Evolutionary conservation across 345 rosid species (phyloP).

Genomic region (Populus davidiana): DNA sequence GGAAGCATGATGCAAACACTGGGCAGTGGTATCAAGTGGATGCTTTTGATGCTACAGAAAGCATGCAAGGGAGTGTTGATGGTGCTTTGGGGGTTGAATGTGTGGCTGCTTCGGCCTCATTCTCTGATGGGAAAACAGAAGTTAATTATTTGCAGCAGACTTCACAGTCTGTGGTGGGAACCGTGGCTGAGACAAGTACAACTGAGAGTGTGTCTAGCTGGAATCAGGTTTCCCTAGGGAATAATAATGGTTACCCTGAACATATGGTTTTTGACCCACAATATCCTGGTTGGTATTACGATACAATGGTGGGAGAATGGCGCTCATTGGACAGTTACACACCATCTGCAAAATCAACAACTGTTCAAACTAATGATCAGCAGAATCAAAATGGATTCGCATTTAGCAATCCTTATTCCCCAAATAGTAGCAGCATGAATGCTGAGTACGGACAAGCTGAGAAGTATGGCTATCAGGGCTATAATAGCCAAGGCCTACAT

Average conservation of each 20-base stretch:
- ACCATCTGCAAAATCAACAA: slow-evolving; percentile 43
- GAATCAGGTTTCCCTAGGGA: slow-evolving; percentile 62
- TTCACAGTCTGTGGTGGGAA: slow-evolving; percentile 51
- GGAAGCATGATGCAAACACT: slow-evolving; percentile 68
- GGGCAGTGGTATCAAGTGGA: slow-evolving; percentile 85
- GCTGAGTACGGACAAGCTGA: slow-evolving; percentile 40
- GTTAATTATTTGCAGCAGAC: slow-evolving; percentile 59
- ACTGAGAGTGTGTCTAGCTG: slow-evolving; percentile 55
- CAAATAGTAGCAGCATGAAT: slow-evolving; percentile 34
- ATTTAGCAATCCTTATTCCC: slow-evolving; percentile 29
- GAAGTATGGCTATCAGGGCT: slow-evolving; percentile 40
- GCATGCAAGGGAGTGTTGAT: slow-evolving; percentile 36
- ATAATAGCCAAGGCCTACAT: slow-evolving; percentile 39
- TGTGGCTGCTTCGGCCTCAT: slow-evolving; percentile 23
- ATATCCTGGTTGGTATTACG: slow-evolving; percentile 95
- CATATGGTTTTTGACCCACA: slow-evolving; percentile 88
- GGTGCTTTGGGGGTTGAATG: slow-evolving; percentile 39
- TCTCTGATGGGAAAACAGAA: slow-evolving; percentile 46
- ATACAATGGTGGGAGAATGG: slow-evolving; percentile 71
- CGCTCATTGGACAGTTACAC: slow-evolving; percentile 61
- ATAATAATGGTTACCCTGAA: slow-evolving; percentile 73
- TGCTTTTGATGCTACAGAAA: slow-evolving; percentile 29
- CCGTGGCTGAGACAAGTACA: slow-evolving; percentile 42
- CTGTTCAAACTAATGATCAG: slow-evolving; percentile 42
- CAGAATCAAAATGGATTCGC: slow-evolving; percentile 58